These are phyloP conservation scores for Lactifluus rugatus DNA, from an alignment of 768 basidiomycete genomes.

Conservation along the genomic window DNA sequence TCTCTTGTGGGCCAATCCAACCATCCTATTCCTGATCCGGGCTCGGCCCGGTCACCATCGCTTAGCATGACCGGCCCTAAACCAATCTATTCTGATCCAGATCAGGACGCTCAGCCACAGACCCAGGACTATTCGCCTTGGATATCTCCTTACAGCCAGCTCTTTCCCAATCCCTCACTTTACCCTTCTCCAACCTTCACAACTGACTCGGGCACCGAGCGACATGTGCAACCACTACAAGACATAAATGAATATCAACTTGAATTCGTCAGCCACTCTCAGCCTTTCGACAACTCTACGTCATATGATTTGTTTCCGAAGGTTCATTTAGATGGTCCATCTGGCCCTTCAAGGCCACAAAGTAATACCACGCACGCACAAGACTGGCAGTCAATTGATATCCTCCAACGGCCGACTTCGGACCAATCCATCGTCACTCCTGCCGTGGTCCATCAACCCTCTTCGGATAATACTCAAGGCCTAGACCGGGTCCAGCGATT, in stretches of 20 bases:
- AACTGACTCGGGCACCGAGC: neutral
- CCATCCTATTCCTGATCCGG: neutral
- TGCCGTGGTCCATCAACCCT: neutral
- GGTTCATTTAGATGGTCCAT: neutral
- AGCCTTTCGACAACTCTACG: neutral
- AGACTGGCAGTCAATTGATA: neutral
- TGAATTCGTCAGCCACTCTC: conserved; percentile 5
- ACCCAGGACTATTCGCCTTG: conserved; percentile 12
- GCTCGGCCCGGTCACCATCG: neutral
- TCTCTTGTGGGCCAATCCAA: neutral
- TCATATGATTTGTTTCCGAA: neutral
- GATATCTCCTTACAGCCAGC: neutral
- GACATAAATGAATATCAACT: conserved; percentile 13
- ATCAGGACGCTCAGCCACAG: conserved; percentile 7
- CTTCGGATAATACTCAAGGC: neutral
- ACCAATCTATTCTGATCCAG: conserved; percentile 20
- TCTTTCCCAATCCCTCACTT: neutral
- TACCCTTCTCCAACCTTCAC: neutral
- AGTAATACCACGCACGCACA: neutral
- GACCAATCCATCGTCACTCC: neutral
- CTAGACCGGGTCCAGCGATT: neutral
- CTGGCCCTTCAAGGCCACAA: neutral
- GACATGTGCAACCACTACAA: neutral
- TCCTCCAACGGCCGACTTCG: neutral
- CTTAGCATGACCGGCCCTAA: conserved; percentile 20